Evolutionary conservation across 2,329 filamentous ascomycete genomes (phyloP), one percentile per base, ranked within the genome.

Genomic region (Onygenales sp.): DNA sequence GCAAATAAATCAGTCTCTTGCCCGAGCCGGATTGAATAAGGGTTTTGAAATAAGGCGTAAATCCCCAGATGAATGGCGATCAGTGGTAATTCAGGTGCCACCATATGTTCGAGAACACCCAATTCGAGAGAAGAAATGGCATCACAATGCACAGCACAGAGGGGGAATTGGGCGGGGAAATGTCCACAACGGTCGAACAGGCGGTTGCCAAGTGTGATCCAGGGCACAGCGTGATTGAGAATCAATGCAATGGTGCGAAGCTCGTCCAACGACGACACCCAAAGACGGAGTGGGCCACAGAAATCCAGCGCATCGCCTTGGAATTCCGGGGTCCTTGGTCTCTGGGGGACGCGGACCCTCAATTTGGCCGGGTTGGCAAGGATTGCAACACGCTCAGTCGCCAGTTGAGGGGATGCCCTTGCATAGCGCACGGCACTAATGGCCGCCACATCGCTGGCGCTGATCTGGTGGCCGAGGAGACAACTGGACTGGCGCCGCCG

Each of bases 1-100:
- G 51, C 27, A 56, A 49, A 58, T 61, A 55, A 62, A 59, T 56
- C 52, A 27, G 21, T 27, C 21, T 27, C 21, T 27, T 27, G 27
- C 17, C 27, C 13, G 6, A 1, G 14, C 2, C 17, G 32, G 14
- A 39, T 31, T n/a, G 32, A 47, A 38, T 17, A 17, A 17, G 17
- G 17, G 17, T 17, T 17, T 17, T 17, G 17, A 17, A 17, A 17
- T 17, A 17, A 17, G 17, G 17, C 17, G 9, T 31, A 14, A 51
- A 21, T 27, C 21, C 38, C 11, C 14, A 36, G n/a, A 43, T 36
- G n/a, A 5, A 8, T 32, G 14, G 33, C 35, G 32, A 32, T 39
- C 38, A 51, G 13, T 44, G 11, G 21, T 27, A 51, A 43, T 43
- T 7, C n/a, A 33, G 11, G 49, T 32, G 42, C 42, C 49, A 35